Conservation (phyloP, 129 eudicot species). For the Tanacetum coccineum region DNA sequence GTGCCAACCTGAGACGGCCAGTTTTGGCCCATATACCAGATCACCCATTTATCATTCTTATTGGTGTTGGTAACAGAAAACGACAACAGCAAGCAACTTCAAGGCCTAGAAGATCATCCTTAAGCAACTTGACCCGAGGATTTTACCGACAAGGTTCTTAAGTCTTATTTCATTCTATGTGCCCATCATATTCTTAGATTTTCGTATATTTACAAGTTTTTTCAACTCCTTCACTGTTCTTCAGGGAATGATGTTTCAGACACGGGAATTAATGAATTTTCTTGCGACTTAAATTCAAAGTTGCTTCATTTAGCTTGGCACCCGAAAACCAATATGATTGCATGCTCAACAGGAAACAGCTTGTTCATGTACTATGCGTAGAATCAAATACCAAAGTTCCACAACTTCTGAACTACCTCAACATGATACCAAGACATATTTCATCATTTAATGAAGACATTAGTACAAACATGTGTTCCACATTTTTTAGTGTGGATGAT, state of each 20-base stretch:
- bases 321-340: slow-evolving; percentile 59
- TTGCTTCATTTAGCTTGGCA: slow-evolving; percentile 78
- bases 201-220: background rate
- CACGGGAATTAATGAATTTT: slow-evolving; percentile 31
- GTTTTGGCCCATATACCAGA: background rate
- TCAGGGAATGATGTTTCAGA: slow-evolving; percentile 43
- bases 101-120: slow-evolving; percentile 61
- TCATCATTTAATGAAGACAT: slow-evolving; percentile 1
- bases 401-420: background rate
- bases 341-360: slow-evolving; percentile 64
- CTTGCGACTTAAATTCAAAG: slow-evolving; percentile 55
- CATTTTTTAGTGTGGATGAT: slow-evolving; percentile 11
- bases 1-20: background rate
- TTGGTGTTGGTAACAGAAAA: slow-evolving; percentile 37
- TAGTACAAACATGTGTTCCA: slow-evolving; percentile 5
- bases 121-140: slow-evolving; percentile 67
- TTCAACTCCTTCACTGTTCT: background rate
- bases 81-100: slow-evolving; percentile 38
- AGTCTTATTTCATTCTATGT: background rate
- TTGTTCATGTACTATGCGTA: slow-evolving; percentile 59
- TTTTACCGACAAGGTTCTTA: slow-evolving; percentile 54
- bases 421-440: slow-evolving; percentile 7
- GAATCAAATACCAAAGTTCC: background rate
- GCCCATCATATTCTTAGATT: background rate
- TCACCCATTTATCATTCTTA: background rate